phyloP scores from a whole-genome alignment of 1,284 basidiomycete genomes.

The Ganoderma boninense region DNA sequence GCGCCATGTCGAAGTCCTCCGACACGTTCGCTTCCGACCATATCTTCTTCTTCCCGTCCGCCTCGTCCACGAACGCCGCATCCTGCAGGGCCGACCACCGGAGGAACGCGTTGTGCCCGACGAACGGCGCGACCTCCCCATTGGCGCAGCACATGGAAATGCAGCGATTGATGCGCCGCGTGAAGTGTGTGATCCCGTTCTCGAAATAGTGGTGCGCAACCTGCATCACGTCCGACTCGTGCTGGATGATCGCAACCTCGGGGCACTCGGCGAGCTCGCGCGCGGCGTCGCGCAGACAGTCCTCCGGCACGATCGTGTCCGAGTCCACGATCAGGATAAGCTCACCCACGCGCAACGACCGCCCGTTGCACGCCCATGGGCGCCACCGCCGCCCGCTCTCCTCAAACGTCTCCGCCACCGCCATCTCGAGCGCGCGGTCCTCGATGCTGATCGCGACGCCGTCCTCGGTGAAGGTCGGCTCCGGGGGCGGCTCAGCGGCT shows the following conservation, averaged over 20 bases:
- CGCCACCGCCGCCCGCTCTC: slow-evolving; percentile 61
- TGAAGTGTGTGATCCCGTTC: slow-evolving; percentile 87
- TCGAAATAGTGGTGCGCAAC: slow-evolving; percentile 90
- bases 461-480: slow-evolving; percentile 56
- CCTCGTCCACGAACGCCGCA: slow-evolving; percentile 72
- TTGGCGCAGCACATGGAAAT: slow-evolving; percentile 82
- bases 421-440: slow-evolving; percentile 68
- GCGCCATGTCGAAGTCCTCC: slow-evolving; percentile 83
- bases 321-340: slow-evolving; percentile 80
- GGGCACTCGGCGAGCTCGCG: slow-evolving; percentile 81
- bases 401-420: slow-evolving; percentile 72
- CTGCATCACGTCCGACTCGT: slow-evolving; percentile 88
- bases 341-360: slow-evolving; percentile 69
- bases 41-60: slow-evolving; percentile 73
- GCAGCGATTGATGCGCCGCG: slow-evolving; percentile 78
- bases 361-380: slow-evolving; percentile 75
- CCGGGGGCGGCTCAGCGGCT: slow-evolving; percentile 39
- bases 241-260: slow-evolving; percentile 86
- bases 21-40: slow-evolving; percentile 89
- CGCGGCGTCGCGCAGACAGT: slow-evolving; percentile 87
- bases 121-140: slow-evolving; percentile 86
- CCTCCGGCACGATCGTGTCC: slow-evolving; percentile 88
- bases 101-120: slow-evolving; percentile 90
- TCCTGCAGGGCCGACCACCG: slow-evolving; percentile 88
- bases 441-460: slow-evolving; percentile 62